Conservation (phyloP, 2,329 filamentous ascomycete species). For the Phialocephala sp. region DNA sequence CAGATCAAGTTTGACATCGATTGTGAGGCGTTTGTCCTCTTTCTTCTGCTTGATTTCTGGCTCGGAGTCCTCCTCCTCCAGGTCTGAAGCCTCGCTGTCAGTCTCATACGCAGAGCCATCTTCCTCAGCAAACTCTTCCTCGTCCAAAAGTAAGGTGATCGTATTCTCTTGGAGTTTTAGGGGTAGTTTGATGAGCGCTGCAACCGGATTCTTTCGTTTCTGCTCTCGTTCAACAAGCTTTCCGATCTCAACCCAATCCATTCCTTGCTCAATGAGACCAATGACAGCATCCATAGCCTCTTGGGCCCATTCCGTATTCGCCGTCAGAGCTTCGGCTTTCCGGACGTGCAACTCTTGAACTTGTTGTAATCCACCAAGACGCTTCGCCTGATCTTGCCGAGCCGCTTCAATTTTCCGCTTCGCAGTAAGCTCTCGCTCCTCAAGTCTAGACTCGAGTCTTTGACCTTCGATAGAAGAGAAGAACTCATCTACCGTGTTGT, state of each 20-base stretch:
- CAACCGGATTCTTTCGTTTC: slow-evolving; percentile 79
- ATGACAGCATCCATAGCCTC: slow-evolving; percentile 94
- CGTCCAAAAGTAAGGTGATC: slow-evolving; percentile 77
- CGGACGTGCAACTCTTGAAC: slow-evolving; percentile 82
- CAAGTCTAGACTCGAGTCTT: slow-evolving; percentile 82
- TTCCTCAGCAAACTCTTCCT: slow-evolving; percentile 64
- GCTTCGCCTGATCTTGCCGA: slow-evolving; percentile 79
- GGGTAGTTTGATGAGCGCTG: slow-evolving; percentile 83
- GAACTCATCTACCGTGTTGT: slow-evolving; percentile 93
- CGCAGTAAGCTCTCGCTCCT: slow-evolving; percentile 81
- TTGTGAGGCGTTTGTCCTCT: slow-evolving; percentile 62
- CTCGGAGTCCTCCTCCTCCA: slow-evolving; percentile 54
- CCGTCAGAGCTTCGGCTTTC: slow-evolving; percentile 89
- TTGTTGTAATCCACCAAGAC: slow-evolving; percentile 82
- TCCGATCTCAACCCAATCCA: slow-evolving; percentile 96
- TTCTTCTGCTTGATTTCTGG: slow-evolving; percentile 47
- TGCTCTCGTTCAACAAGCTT: slow-evolving; percentile 89
- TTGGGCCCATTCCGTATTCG: slow-evolving; percentile 88
- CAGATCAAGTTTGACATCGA: slow-evolving; percentile 85
- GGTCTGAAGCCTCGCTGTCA: slow-evolving; percentile 68
- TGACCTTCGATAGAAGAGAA: slow-evolving; percentile 97
- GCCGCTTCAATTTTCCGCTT: slow-evolving; percentile 87
- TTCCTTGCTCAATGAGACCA: slow-evolving; percentile 87
- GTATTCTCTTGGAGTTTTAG: slow-evolving; percentile 90
- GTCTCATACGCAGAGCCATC: slow-evolving; percentile 63